These are phyloP conservation scores for Didymella keratinophila DNA, from an alignment of 2,329 filamentous ascomycete genomes.

Conservation along the genomic window DNA sequence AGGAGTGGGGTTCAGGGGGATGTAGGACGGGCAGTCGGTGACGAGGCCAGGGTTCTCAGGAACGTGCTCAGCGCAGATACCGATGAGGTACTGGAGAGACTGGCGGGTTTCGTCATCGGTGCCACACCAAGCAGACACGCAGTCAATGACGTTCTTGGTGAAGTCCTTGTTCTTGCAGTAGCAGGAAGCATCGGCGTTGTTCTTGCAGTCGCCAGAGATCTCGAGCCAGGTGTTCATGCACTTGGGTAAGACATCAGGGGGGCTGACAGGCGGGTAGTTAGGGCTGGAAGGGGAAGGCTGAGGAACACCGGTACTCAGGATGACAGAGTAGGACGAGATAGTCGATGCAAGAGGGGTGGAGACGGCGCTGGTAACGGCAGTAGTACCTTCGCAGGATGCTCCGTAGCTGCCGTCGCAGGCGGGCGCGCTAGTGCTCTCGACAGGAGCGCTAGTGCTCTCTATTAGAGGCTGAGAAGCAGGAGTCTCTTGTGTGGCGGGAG, in stretches of 20 bases:
- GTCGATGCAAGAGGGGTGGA: conserved; percentile 17
- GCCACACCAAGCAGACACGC: conserved; percentile 77
- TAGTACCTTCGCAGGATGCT: conserved; percentile 27
- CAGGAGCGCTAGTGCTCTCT: conserved; percentile 9
- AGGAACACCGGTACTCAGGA: conserved; percentile 25
- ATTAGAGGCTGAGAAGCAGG: conserved; percentile 3
- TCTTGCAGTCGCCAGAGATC: conserved; percentile 73
- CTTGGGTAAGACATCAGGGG: conserved; percentile 78
- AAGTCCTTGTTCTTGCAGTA: conserved; percentile 84
- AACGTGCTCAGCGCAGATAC: conserved; percentile 82
- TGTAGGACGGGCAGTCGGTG: conserved; percentile 73
- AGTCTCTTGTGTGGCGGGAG: conserved; percentile 19
- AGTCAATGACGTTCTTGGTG: conserved; percentile 80
- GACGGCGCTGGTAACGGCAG: conserved; percentile 20
- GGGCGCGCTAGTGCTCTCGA: conserved; percentile 8
- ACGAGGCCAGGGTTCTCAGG: conserved; percentile 83
- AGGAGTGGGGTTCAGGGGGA: conserved; percentile 49
- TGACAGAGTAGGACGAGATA: conserved; percentile 15
- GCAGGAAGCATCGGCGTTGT: conserved; percentile 84
- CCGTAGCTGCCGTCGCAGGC: conserved; percentile 25
- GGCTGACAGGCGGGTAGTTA: conserved; percentile 34
- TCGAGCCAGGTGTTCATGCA: conserved; percentile 91
- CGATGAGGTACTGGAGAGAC: conserved; percentile 85
- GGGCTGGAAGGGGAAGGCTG: conserved; percentile 36
- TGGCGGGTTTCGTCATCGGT: conserved; percentile 70